phyloP scores from a whole-genome alignment of 257 asterid genomes.

The Petunia axillaris region DNA sequence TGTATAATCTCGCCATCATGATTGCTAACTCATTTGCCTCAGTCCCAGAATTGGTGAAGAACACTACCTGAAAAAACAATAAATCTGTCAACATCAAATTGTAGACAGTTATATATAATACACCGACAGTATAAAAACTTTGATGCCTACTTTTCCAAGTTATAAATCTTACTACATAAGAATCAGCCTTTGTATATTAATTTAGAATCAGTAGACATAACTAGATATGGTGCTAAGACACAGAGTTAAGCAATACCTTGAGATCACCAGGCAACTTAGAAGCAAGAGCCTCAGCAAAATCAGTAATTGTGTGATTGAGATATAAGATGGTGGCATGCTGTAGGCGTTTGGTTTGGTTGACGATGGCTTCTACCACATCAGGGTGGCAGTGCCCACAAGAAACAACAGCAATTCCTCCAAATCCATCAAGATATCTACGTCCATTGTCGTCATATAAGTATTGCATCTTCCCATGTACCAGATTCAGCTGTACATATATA shows the following conservation, averaged over 20 bases:
- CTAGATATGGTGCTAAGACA: background rate
- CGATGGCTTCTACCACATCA: constrained; percentile 79
- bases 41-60: constrained; percentile 94
- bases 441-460: constrained; percentile 81
- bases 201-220: background rate
- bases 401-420: constrained; percentile 93
- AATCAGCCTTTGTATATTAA: background rate
- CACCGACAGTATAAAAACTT: too few relatives aligned
- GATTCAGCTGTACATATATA: constrained; percentile 51
- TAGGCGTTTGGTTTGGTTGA: constrained; percentile 68
- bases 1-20: constrained; percentile 79
- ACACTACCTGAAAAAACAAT: constrained; percentile 60
- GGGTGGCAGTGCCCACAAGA: constrained; percentile 95
- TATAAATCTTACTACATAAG: background rate
- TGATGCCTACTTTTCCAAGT: background rate
- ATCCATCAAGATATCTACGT: constrained; percentile 82
- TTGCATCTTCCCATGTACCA: constrained; percentile 98
- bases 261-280: constrained; percentile 83
- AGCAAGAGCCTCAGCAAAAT: constrained; percentile 88
- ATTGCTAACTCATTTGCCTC: constrained; percentile 95
- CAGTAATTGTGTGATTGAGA: constrained; percentile 79
- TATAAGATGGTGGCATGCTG: constrained; percentile 88
- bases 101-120: background rate
- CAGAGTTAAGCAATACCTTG: constrained; percentile 53
- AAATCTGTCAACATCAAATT: background rate